These are phyloP conservation scores for Oemleria cerasiformis DNA, from an alignment of 306 rosid genomes.

Conservation along the genomic window DNA sequence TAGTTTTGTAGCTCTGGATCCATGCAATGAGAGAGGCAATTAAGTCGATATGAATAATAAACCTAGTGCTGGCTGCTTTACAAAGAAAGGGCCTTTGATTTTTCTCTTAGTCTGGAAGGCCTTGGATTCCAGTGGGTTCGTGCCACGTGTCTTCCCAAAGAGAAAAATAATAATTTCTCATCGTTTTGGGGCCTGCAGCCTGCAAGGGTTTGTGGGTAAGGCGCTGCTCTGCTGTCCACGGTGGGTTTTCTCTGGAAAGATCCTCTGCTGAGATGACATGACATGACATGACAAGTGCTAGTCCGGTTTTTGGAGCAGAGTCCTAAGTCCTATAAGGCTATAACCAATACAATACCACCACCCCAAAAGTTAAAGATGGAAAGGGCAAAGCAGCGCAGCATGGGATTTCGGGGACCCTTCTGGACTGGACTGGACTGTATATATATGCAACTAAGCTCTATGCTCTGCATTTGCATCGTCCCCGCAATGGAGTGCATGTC, in stretches of 20 bases:
- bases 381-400: background rate
- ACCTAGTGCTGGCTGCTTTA: too few relatives aligned
- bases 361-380: background rate
- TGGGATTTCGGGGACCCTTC: background rate
- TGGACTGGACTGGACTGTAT: background rate
- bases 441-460: background rate
- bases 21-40: too few relatives aligned
- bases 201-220: background rate
- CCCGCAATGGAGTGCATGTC: background rate
- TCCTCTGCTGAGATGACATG: too few relatives aligned
- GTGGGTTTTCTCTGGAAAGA: background rate
- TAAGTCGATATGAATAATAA: too few relatives aligned
- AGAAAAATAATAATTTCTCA: too few relatives aligned
- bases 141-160: background rate
- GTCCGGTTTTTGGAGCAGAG: background rate
- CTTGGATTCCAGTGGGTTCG: background rate
- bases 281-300: background rate
- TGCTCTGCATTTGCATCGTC: background rate
- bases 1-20: background rate
- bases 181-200: too few relatives aligned
- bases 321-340: too few relatives aligned
- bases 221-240: background rate
- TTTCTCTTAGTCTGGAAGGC: background rate
- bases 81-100: background rate
- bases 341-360: background rate